These are phyloP conservation scores for Erysiphe pisi DNA, from an alignment of 2,329 filamentous ascomycete genomes.

Conservation along the genomic window DNA sequence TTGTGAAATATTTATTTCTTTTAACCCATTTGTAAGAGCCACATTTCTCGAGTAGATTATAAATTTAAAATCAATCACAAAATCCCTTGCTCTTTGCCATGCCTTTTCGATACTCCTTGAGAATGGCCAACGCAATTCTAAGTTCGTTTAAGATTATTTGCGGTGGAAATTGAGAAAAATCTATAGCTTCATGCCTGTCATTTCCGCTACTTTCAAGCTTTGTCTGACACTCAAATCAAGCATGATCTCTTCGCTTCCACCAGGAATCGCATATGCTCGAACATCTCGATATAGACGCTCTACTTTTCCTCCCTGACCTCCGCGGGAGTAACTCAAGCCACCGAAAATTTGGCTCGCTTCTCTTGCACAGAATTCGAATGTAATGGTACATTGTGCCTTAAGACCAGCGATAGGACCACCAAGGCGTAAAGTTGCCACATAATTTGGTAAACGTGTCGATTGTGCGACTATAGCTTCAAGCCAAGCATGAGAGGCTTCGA, in stretches of 20 bases:
- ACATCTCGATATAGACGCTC: slow-evolving; percentile 93
- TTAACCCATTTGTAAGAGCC: too few relatives aligned
- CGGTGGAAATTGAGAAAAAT: too few relatives aligned
- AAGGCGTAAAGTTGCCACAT: slow-evolving; percentile 89
- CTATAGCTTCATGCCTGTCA: slow-evolving; percentile 88
- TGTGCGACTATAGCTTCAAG: slow-evolving; percentile 92
- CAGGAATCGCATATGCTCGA: slow-evolving; percentile 88
- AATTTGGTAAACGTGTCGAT: slow-evolving; percentile 83
- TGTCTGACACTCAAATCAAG: slow-evolving; percentile 90
- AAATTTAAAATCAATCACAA: too few relatives aligned
- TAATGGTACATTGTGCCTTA: slow-evolving; percentile 87
- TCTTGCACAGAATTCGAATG: slow-evolving; percentile 94
- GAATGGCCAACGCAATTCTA: too few relatives aligned
- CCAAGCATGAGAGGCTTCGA: slow-evolving; percentile 96
- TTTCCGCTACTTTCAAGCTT: slow-evolving; percentile 76
- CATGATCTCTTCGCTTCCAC: slow-evolving; percentile 98
- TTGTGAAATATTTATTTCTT: too few relatives aligned
- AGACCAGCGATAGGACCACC: slow-evolving; percentile 87
- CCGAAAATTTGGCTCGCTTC: slow-evolving; percentile 98
- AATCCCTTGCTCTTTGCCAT: too few relatives aligned
- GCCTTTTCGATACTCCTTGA: too few relatives aligned
- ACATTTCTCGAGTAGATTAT: too few relatives aligned
- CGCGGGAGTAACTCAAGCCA: slow-evolving; percentile 79
- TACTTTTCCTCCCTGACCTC: slow-evolving; percentile 89
- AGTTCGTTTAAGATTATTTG: too few relatives aligned